Base-by-base conservation (phyloP, 2,329 filamentous ascomycete genomes). In the Cladophialophora carrionii region DNA sequence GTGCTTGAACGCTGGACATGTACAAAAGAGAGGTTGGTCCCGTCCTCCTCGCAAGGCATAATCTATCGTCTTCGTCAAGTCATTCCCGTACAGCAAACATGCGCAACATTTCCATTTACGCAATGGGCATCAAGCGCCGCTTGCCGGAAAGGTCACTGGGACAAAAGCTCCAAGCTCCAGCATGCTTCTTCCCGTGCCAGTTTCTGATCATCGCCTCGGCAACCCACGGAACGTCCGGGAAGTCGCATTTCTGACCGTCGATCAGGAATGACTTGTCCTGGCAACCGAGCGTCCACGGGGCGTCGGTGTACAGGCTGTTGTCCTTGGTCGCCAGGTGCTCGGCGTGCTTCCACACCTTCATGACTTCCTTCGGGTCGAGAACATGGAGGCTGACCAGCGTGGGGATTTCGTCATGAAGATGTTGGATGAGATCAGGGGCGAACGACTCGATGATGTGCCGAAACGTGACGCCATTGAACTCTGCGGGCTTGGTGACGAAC, bases 401-500 rank as follows among this genome's bases (percentile, higher is more conserved):
- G 20, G 69, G 43, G 48, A 74, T 72, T 59, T 74, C 70, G 31
- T 68, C 70, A 55, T 73, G 71, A 17, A 73, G 54, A 62, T 73
- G 72, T 58, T 71, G 71, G 46, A 73, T 68, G 17, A 74, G 57
- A 31, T 61, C 37, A 2, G 72, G 68, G 2, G 66, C 70, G 51
- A 73, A 70, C 12, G 57, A 57, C 43, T 72, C 69, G 24, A 74
- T 63, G 32, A 71, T 64, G 51, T 66, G 62, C 49, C 67, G 63
- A 37, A 73, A 55, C 6, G 53, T 71, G 26, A 62, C 56, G 31
- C 71, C 71, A 31, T 71, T 63, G 53, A 68, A 73, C 41, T 67
- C 64, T 5, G 66, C 63, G 12, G 70, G 53, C 55, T 68, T 68
- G 12, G 68, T 70, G 22, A 64, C 54, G 57, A 66, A 69, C n/a